phyloP scores from a whole-genome alignment of 805 yeast genomes.

The Yarrowia hollandica region DNA sequence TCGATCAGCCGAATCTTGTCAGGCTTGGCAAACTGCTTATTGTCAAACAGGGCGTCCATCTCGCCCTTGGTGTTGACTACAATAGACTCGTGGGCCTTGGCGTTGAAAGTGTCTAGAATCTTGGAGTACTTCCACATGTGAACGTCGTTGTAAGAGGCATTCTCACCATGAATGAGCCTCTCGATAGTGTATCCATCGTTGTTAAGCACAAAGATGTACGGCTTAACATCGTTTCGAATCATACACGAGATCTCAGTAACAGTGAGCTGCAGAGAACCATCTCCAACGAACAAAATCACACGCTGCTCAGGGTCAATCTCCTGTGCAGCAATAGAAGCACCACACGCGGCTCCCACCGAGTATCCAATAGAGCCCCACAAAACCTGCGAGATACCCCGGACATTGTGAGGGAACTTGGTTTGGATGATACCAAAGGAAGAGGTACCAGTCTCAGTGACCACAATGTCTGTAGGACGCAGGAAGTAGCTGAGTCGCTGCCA shows the following conservation, averaged over 20 bases:
- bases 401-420: constrained; percentile 53
- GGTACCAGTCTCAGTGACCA: constrained; percentile 66
- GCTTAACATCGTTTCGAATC: constrained; percentile 54
- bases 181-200: constrained; percentile 69
- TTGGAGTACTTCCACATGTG: constrained; percentile 60
- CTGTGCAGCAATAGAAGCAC: constrained; percentile 59
- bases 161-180: constrained; percentile 58
- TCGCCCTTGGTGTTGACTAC: constrained; percentile 53
- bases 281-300: constrained; percentile 63
- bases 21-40: constrained; percentile 45
- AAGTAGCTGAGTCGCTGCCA: constrained; percentile 55
- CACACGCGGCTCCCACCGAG: constrained; percentile 63
- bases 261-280: constrained; percentile 67
- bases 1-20: constrained; percentile 56
- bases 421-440: constrained; percentile 63
- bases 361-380: constrained; percentile 69
- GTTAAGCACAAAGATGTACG: constrained; percentile 60
- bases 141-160: constrained; percentile 58
- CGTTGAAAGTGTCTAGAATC: constrained; percentile 56
- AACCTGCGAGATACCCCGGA: constrained; percentile 58
- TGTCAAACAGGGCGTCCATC: constrained; percentile 47
- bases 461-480: constrained; percentile 57
- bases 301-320: constrained; percentile 51
- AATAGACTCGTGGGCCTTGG: constrained; percentile 46
- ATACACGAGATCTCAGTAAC: constrained; percentile 65